phyloP scores from a whole-genome alignment of 768 basidiomycete species.

The Rhizopogon salebrosus region DNA sequence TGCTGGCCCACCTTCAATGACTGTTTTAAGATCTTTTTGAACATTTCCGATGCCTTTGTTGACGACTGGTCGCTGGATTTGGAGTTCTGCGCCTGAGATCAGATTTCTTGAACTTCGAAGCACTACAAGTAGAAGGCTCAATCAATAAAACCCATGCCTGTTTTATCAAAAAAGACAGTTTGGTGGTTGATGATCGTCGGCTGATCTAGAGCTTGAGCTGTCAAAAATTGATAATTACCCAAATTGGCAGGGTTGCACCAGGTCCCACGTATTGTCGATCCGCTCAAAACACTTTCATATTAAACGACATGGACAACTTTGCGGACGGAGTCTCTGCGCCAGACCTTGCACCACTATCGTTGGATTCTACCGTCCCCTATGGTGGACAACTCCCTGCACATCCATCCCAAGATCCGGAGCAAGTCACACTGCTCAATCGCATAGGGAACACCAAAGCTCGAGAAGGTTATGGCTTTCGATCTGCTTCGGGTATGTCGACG shows the following conservation, averaged over 20 bases:
- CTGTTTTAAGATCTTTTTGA: not conserved
- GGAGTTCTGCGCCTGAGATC: too few species aligned
- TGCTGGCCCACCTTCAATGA: slow-evolving; percentile 7
- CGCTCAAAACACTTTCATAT: not conserved
- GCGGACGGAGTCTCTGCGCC: slow-evolving; percentile 30
- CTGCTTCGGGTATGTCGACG: slow-evolving; percentile 61
- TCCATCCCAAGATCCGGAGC: slow-evolving; percentile 21
- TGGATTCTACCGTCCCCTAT: slow-evolving; percentile 50
- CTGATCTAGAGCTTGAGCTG: too few species aligned
- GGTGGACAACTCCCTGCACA: slow-evolving; percentile 48
- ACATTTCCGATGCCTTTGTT: slow-evolving; percentile 87
- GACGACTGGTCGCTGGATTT: slow-evolving; percentile 37
- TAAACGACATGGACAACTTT: slow-evolving; percentile 43
- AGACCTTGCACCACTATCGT: slow-evolving; percentile 35
- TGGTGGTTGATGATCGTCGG: too few species aligned
- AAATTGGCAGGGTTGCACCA: not conserved
- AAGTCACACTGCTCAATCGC: slow-evolving; percentile 48
- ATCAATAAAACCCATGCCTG: too few species aligned
- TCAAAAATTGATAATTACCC: not conserved
- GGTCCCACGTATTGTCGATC: not conserved
- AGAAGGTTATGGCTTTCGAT: slow-evolving; percentile 82
- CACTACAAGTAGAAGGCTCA: too few species aligned
- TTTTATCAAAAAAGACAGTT: too few species aligned
- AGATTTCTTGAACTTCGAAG: too few species aligned
- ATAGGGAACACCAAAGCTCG: slow-evolving; percentile 54